Percentiles rank a stretch among this genome's conserved stretches.
These are phyloP conservation scores for Talaromyces sp. DNA, from an alignment of 2,329 filamentous ascomycete genomes.

Conservation along the genomic window DNA sequence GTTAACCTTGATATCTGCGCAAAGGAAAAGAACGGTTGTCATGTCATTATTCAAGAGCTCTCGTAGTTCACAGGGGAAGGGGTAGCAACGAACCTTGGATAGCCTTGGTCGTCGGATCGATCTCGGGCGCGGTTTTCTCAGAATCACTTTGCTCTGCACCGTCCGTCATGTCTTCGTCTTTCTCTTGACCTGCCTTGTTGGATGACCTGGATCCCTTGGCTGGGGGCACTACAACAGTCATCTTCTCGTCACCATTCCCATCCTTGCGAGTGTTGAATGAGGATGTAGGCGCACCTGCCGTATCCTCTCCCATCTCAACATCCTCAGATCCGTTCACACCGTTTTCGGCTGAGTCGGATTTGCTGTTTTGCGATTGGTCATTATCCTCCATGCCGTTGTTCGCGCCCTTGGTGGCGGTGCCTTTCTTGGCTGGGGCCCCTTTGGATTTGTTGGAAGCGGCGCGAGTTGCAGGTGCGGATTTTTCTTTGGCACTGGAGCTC, in stretches of 20 bases:
- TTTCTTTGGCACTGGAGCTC: conserved; percentile 49
- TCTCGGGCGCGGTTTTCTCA: conserved; percentile 47
- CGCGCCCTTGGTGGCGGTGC: conserved; percentile 37
- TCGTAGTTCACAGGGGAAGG: not conserved
- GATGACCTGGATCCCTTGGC: conserved; percentile 66
- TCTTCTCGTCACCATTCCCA: conserved; percentile 74
- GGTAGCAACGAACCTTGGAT: conserved; percentile 45
- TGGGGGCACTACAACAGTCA: conserved; percentile 78
- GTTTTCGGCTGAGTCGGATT: conserved; percentile 71
- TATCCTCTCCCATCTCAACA: conserved; percentile 70
- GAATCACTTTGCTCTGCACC: conserved; percentile 51
- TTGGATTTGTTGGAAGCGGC: conserved; percentile 46
- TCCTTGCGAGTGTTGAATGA: conserved; percentile 63
- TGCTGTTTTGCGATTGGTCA: conserved; percentile 69
- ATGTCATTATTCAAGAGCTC: not conserved
- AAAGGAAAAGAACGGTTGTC: not conserved
- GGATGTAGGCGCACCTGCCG: conserved; percentile 53
- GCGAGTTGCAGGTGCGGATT: conserved; percentile 45
- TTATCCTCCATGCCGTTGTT: conserved; percentile 66
- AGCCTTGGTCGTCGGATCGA: conserved; percentile 54
- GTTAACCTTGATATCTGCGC: conserved; percentile 88
- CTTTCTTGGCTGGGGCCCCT: conserved; percentile 39
- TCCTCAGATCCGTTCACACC: conserved; percentile 67
- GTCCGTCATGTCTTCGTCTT: conserved; percentile 70
- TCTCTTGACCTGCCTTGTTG: conserved; percentile 59